Evolutionary conservation across 768 basidiomycete genomes (phyloP).

Genomic region (Lepiota brunneoincarnata): DNA sequence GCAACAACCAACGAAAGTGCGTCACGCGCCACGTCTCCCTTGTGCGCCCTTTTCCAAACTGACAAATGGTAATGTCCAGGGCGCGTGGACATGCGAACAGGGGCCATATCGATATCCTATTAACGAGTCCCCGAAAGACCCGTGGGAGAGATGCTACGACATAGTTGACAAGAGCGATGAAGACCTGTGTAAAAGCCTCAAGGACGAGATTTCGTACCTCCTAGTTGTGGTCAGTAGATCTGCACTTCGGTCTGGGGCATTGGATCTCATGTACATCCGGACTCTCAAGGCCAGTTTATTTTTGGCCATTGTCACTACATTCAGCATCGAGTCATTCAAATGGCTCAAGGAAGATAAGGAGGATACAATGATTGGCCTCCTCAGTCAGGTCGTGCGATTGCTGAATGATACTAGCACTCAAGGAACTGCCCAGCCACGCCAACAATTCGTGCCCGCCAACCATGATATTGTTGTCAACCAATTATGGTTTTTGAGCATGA

Average conservation of each 20-base stretch:
- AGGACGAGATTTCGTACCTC: constrained; percentile 6
- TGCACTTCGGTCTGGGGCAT: not conserved
- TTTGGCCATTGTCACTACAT: constrained; percentile 5
- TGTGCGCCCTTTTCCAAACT: too few species aligned
- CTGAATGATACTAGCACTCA: constrained; percentile 1
- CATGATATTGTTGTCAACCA: constrained; percentile 5
- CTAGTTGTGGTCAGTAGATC: constrained; percentile 2
- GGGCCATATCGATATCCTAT: constrained; percentile 3
- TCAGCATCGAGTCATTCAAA: not conserved
- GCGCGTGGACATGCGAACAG: not conserved
- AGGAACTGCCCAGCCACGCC: not conserved
- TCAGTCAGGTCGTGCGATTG: constrained; percentile 1
- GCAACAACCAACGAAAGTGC: too few species aligned
- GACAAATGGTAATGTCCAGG: not conserved
- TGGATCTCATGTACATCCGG: not conserved
- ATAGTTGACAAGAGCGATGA: constrained; percentile 1
- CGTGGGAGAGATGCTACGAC: constrained; percentile 8
- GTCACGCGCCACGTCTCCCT: too few species aligned
- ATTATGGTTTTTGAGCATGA: constrained; percentile 11
- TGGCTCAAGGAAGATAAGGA: constrained; percentile 1
- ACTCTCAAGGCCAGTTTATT: constrained; percentile 8
- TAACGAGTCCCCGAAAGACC: constrained; percentile 1
- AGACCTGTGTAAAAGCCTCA: constrained; percentile 4
- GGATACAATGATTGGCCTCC: not conserved
- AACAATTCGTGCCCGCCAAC: not conserved